Evolutionary conservation across 805 yeast genomes (phyloP).

Genomic region (Maudiozyma serrabonitensis): DNA sequence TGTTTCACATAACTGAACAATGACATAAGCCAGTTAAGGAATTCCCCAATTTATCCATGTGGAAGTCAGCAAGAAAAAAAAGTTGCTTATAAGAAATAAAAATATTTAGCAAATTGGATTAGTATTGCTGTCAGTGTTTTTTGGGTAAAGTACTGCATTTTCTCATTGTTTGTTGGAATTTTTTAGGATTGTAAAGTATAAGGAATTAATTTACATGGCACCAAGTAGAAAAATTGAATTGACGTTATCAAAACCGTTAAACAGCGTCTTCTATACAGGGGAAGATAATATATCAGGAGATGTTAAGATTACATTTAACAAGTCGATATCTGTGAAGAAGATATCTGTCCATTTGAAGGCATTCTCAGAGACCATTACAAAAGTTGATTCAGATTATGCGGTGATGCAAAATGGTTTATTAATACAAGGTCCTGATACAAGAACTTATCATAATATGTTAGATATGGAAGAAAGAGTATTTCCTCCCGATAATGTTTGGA

Average conservation of each 20-base stretch:
- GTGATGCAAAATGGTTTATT: slow-evolving; percentile 18
- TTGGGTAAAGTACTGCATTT: too few relatives aligned
- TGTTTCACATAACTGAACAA: background rate
- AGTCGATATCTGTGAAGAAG: slow-evolving; percentile 20
- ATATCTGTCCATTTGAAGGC: slow-evolving; percentile 47
- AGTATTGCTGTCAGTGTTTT: background rate
- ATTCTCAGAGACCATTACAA: slow-evolving; percentile 21
- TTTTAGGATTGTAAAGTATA: background rate
- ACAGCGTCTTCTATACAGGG: slow-evolving; percentile 24
- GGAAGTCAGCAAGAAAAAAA: background rate
- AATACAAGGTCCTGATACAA: slow-evolving; percentile 21
- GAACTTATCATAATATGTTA: slow-evolving; percentile 20
- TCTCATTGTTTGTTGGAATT: too few relatives aligned
- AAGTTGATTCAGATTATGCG: slow-evolving; percentile 14
- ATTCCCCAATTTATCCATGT: background rate
- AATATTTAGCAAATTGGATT: background rate
- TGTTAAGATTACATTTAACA: slow-evolving; percentile 17
- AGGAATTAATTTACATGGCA: slow-evolving; percentile 10
- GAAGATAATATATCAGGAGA: slow-evolving; percentile 23
- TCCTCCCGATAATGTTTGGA: slow-evolving; percentile 28
- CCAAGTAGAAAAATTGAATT: slow-evolving; percentile 13
- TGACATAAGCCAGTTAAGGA: background rate
- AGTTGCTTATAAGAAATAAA: too few relatives aligned
- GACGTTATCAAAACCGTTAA: slow-evolving; percentile 17
- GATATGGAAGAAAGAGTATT: slow-evolving; percentile 18